Evolutionary conservation across 2,329 filamentous ascomycete species (phyloP), one percentile per base, ranked within the genome.

Genomic region (Laburnicola sp.): DNA sequence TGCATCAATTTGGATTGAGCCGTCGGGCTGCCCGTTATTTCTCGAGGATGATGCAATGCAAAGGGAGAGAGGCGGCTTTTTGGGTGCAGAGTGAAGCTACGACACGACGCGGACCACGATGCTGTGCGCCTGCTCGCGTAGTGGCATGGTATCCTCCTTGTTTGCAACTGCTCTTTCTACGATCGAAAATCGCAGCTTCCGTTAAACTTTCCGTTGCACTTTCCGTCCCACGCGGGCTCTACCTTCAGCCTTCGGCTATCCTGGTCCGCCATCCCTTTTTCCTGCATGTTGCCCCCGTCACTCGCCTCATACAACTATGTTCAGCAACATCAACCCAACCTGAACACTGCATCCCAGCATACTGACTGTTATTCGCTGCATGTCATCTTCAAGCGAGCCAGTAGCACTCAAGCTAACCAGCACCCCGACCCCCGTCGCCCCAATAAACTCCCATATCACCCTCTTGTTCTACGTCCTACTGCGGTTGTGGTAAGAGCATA

Each of bases 391-490:
- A 63, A 66, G 60, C 65, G 61, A 66, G 50, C 61, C 61, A 66
- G 57, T 60, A 62, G 53, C 56, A 54, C 36, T 28, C 46, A 30
- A 51, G 52, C 62, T 62, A 63, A 35, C 57, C 42, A 47, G 49
- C 50, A 55, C 50, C 50, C 52, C 51, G 37, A 37, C 46, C 56
- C 46, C 54, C 38, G 54, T 53, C 45, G 41, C 53, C 45, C 65
- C 65, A 70, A 64, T 69, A 53, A 57, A 46, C 57, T 52, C 38
- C 48, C 48, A 23, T 50, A 62, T 64, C 55, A 60, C 65, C 50
- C 4, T 52, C 50, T 50, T 49, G n/a, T 27, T 45, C 49, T 39
- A 55, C 52, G 38, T 46, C 44, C 37, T 40, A 50, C 43, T 49
- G 50, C 45, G 51, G 41, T 38, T 48, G 36, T 42, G 53, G 47